phyloP scores from a whole-genome alignment of 768 basidiomycete species.

The Kwoniella heveanensis region DNA sequence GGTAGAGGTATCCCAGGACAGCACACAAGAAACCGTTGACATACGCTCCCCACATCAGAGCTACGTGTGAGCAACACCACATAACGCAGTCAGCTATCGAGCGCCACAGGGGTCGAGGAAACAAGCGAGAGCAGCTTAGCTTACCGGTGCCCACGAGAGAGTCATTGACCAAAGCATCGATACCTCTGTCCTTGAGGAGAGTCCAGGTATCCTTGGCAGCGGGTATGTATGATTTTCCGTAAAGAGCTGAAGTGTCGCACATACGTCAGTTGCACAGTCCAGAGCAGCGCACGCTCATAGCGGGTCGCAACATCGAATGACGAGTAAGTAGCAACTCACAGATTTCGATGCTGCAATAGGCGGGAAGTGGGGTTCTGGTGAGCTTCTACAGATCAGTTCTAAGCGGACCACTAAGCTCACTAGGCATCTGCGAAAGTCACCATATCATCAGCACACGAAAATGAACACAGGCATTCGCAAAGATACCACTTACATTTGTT shows the following conservation, averaged over 20 bases:
- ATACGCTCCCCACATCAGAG: constrained; percentile 79
- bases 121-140: constrained; percentile 37
- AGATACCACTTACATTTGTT: constrained; percentile 62
- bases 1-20: constrained; percentile 75
- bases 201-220: constrained; percentile 85
- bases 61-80: too few species aligned
- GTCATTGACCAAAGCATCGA: constrained; percentile 81
- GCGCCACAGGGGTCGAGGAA: background rate
- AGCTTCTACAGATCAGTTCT: background rate
- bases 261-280: constrained; percentile 16
- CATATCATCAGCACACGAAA: constrained; percentile 48
- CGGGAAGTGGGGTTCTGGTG: background rate
- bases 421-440: constrained; percentile 42
- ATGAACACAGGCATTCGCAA: too few species aligned
- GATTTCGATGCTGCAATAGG: constrained; percentile 8
- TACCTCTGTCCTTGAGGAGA: constrained; percentile 71
- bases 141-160: constrained; percentile 75
- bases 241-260: constrained; percentile 61
- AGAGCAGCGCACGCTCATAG: background rate
- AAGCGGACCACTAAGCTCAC: constrained; percentile 23
- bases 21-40: constrained; percentile 71
- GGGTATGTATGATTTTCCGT: constrained; percentile 77
- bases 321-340: background rate
- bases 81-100: background rate
- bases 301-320: background rate